Percentiles rank a stretch among this genome's conserved stretches.
Evolutionary conservation across 371 early-diverging fungal species (phyloP).

Genomic region (Apophysomyces elegans): DNA sequence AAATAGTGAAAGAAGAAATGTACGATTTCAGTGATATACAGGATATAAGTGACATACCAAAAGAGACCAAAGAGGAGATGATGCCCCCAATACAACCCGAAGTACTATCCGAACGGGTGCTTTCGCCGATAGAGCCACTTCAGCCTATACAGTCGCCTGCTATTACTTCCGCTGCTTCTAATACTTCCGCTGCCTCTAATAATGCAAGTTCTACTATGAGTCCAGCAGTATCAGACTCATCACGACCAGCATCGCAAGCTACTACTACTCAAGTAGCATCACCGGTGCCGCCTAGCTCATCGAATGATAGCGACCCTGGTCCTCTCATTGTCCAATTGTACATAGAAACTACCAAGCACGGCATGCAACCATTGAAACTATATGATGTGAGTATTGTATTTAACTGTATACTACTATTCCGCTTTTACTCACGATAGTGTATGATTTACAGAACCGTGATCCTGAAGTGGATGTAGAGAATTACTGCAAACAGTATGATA

Average conservation of each 20-base stretch:
- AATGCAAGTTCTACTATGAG: no score
- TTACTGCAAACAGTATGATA: background rate
- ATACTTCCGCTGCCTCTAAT: no score
- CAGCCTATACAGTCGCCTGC: background rate
- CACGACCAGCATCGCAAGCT: background rate
- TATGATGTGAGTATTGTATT: background rate
- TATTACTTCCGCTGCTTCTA: background rate
- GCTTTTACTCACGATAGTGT: no score
- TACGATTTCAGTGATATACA: no score
- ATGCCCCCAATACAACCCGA: no score
- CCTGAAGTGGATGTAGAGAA: background rate
- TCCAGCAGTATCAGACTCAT: background rate
- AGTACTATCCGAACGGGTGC: no score
- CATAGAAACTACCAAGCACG: background rate
- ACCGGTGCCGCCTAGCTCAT: background rate
- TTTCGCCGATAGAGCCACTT: no score
- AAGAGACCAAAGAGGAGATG: no score
- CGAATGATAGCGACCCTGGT: background rate
- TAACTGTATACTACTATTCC: no score
- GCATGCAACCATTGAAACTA: background rate
- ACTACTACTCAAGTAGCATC: background rate
- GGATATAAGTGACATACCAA: no score
- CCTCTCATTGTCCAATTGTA: background rate
- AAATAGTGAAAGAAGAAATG: conserved; percentile 56
- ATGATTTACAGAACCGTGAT: background rate